These are phyloP conservation scores for Ceratocystiopsis minuta DNA, from an alignment of 2,329 filamentous ascomycete genomes.

Conservation along the genomic window DNA sequence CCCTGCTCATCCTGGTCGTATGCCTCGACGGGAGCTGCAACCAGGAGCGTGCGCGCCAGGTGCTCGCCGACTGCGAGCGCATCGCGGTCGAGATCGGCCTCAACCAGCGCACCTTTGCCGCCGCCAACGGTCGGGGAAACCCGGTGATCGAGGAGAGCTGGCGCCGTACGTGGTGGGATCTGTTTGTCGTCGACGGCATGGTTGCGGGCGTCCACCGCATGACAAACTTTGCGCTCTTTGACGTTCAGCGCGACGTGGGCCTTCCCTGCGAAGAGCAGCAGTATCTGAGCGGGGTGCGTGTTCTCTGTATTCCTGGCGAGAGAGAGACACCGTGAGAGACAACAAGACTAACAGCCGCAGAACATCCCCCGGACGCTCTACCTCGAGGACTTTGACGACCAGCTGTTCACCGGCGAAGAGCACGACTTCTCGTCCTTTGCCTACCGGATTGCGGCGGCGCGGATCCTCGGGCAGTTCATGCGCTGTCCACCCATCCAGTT, in stretches of 20 bases:
- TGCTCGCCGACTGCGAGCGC: slow-evolving; percentile 49
- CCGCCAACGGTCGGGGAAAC: slow-evolving; percentile 42
- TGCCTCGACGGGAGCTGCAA: slow-evolving; percentile 61
- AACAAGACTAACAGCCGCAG: slow-evolving; percentile 17
- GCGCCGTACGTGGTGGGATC: slow-evolving; percentile 80
- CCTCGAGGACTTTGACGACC: slow-evolving; percentile 58
- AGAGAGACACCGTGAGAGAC: too few species aligned
- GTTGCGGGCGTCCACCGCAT: slow-evolving; percentile 61
- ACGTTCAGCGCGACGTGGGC: slow-evolving; percentile 47
- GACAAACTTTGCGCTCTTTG: slow-evolving; percentile 52
- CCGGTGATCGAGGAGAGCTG: slow-evolving; percentile 63
- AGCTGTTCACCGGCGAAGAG: slow-evolving; percentile 52
- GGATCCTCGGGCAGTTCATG: slow-evolving; percentile 64
- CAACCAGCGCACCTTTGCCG: slow-evolving; percentile 50
- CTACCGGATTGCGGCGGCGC: slow-evolving; percentile 65
- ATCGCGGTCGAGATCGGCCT: slow-evolving; percentile 62
- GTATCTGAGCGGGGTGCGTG: slow-evolving; percentile 20
- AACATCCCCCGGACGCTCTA: slow-evolving; percentile 40
- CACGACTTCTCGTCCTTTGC: slow-evolving; percentile 66
- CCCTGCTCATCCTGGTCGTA: slow-evolving; percentile 58
- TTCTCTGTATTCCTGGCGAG: too few species aligned
- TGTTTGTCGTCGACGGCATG: slow-evolving; percentile 68
- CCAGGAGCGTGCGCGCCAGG: slow-evolving; percentile 46
- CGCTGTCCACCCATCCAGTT: slow-evolving; percentile 31
- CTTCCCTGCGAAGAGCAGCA: slow-evolving; percentile 74